Evolutionary conservation across 2,329 filamentous ascomycete species (phyloP).

Genomic region (Apiospora hydei): DNA sequence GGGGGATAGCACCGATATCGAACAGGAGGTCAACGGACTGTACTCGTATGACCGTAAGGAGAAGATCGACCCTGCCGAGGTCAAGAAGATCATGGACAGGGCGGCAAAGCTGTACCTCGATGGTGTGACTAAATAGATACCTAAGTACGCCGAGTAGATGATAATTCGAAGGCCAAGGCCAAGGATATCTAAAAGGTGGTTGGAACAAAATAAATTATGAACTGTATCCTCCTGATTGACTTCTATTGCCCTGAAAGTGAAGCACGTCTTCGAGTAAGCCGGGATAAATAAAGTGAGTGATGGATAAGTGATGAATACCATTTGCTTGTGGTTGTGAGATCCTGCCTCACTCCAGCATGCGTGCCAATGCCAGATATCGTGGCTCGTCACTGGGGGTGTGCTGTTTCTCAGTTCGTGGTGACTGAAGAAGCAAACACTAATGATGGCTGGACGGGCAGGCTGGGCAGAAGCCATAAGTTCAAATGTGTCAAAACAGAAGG

Average conservation of each 20-base stretch:
- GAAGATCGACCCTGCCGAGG: constrained; percentile 64
- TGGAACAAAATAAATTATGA: neutral
- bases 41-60: constrained; percentile 68
- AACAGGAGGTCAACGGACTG: constrained; percentile 73
- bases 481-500: neutral
- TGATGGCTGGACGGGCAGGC: neutral
- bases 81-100: constrained; percentile 65
- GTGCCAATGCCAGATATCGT: neutral
- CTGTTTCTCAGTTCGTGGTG: neutral
- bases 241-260: no score
- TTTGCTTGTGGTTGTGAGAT: no score
- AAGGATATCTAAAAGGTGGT: neutral
- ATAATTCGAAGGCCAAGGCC: neutral
- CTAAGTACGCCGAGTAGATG: no score
- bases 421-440: neutral
- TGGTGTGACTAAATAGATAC: neutral
- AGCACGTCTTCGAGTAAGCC: neutral
- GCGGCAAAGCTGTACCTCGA: constrained; percentile 53
- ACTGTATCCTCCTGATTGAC: neutral
- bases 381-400: neutral
- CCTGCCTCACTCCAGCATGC: neutral
- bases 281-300: neutral
- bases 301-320: neutral
- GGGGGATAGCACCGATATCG: constrained; percentile 57
- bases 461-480: neutral